Base-by-base conservation (phyloP, 306 rosid genomes). In the Rosa persica region DNA sequence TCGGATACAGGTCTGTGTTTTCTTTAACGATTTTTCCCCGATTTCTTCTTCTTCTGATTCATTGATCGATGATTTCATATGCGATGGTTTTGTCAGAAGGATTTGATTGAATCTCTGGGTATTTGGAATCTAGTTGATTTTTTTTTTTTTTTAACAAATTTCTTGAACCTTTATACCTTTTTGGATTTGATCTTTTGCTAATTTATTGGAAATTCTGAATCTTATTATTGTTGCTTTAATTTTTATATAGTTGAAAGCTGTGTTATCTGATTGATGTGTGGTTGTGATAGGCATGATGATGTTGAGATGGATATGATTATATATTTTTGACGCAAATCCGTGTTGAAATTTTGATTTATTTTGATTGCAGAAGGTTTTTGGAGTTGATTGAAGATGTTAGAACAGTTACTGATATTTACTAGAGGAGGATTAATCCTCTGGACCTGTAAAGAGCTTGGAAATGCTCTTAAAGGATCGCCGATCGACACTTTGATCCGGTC, bases 361-460 rank as follows among this genome's bases (percentile, higher is more conserved):
- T 65, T 9, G 44, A 34, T 85, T 83, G 70, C 85, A 90, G 93
- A 87, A 80, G 39, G 52, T 71, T 71, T 8, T 71, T 36, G 67
- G 17, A 34, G 71, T 74, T 67, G 66, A 44, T 43, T 52, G 75
- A 83, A 76, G 79, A 94, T 94, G 98, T 82, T 94, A 85, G 98
- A 94, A 82, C 97, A 94, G 55, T 83, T 94, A 76, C 84, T 94
- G 79, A 94, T 94, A 76, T 94, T 92, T 81, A 94, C 98, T 6
- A 82, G 98, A 73, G 97, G 98, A 60, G 98, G 97, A 17, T 84
- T 94, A 74, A 94, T 90, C 87, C 97, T 94, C 40, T 94, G 98
- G 97, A 90, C 97, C 2, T 94, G 95, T 83, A 90, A 89, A 62
- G 90, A 94, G 82, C 84, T 94, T 19, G 91, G 93, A 17, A 92